Evolutionary conservation across 768 basidiomycete genomes (phyloP).

Genomic region (Punctularia strigosozonata): DNA sequence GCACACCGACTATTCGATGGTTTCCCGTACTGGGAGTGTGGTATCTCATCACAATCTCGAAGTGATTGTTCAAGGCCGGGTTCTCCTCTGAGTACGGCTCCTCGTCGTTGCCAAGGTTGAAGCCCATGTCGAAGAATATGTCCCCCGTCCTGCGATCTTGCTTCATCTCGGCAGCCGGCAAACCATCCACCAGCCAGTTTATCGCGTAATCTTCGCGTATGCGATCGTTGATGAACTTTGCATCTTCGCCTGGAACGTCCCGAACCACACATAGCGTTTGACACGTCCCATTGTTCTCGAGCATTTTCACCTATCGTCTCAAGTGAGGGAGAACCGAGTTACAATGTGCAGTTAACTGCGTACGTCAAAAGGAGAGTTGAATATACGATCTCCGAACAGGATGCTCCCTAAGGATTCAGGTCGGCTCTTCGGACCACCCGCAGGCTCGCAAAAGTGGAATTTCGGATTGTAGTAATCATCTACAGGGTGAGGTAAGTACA

Average conservation of each 20-base stretch:
- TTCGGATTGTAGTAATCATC: conserved; percentile 89
- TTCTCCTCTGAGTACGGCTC: conserved; percentile 36
- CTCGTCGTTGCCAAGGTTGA: conserved; percentile 77
- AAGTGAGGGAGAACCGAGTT: conserved; percentile 5
- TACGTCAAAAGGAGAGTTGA: conserved; percentile 82
- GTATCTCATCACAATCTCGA: conserved; percentile 72
- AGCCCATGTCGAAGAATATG: conserved; percentile 86
- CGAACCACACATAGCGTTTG: conserved; percentile 51
- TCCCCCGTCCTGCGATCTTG: conserved; percentile 69
- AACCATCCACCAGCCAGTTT: conserved; percentile 91
- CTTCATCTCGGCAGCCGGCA: conserved; percentile 92
- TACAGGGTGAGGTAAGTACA: conserved; percentile 14
- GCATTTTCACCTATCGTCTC: conserved; percentile 59
- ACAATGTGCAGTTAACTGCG: conserved; percentile 14
- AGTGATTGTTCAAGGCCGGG: conserved; percentile 87
- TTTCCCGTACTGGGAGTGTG: conserved; percentile 58
- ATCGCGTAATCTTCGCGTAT: conserved; percentile 88
- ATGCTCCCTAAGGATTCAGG: conserved; percentile 88
- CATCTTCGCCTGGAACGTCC: conserved; percentile 55
- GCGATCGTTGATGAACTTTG: conserved; percentile 83
- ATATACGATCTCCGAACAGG: conserved; percentile 93
- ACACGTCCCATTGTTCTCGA: conserved; percentile 66
- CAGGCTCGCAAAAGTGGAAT: conserved; percentile 80
- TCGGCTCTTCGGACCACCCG: conserved; percentile 56
- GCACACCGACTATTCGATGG: conserved; percentile 85